Evolutionary conservation across 257 asterid species (phyloP), one percentile per base, ranked within the genome.

Genomic region (Nicotiana tomentosiformis): DNA sequence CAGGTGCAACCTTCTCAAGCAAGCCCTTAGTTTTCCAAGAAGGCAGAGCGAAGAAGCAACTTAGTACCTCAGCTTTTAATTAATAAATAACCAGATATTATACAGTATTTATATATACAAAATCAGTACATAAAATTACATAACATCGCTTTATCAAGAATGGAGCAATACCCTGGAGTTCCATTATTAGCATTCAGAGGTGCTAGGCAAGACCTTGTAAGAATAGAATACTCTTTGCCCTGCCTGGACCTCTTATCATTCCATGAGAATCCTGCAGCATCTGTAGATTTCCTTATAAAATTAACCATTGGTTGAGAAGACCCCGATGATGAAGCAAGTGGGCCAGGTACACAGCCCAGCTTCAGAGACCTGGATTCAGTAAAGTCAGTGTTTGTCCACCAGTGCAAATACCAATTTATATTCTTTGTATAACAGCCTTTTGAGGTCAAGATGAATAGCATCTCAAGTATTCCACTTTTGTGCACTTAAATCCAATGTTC

Each of bases 121-220:
- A 61, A 17, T n/a, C 20, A 26, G 32, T 23, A 29, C 18, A 15
- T 16, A 74, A 5, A 29, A 64, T 56, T 18, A 43, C 1, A 67
- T 11, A 55, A 65, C 29, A 60, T 4, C 20, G 20, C 32, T n/a
- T 29, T 66, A 14, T 23, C 76, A 82, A 65, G 76, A 11, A 81
- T 16, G 49, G 83, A 77, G 68, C 29, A 70, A 81, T 95, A 95
- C 98, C 98, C 98, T 60, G 90, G 86, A 78, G 91, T 87, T 87
- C 92, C 91, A 83, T 91, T 92, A 83, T 90, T 93, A 79, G 92
- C 86, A 87, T 85, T 86, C 92, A 95, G 83, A 17, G 91, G 92
- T 32, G 92, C 87, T 93, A 95, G 91, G 89, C 98, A 95, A 64
- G 95, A 90, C 86, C 97, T 85, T 55, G 93, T 86, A 26, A 95